Conservation (phyloP, 2,329 filamentous ascomycete species). For the Trichoderma oligosporum region DNA sequence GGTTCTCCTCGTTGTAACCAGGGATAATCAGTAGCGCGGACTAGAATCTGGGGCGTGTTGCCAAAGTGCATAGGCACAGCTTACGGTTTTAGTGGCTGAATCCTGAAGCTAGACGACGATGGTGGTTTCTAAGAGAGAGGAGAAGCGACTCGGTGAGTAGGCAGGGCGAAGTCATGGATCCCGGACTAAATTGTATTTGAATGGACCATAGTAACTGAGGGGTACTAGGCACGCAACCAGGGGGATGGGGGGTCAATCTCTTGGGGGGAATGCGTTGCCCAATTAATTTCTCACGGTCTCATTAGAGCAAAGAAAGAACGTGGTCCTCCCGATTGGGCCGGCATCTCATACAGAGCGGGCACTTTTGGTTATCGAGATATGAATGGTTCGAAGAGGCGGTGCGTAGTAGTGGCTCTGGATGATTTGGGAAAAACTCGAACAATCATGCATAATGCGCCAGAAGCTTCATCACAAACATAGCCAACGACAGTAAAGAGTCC, state of each 20-base stretch:
- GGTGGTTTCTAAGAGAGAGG: constrained; percentile 36
- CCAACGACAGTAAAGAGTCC: neutral
- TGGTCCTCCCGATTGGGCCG: constrained; percentile 24
- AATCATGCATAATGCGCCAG: neutral
- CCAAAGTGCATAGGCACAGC: constrained; percentile 24
- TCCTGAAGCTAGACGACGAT: constrained; percentile 28
- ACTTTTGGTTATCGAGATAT: neutral
- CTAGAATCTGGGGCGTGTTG: constrained; percentile 25
- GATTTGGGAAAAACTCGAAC: constrained; percentile 2
- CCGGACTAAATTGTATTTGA: constrained; percentile 36
- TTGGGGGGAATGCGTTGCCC: constrained; percentile 18
- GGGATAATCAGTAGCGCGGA: constrained; percentile 26
- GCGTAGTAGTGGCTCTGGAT: neutral
- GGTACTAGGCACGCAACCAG: constrained; percentile 28
- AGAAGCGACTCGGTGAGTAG: constrained; percentile 42
- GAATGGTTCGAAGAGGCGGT: neutral
- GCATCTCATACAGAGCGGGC: constrained; percentile 14
- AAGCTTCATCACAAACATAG: neutral
- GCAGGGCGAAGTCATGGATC: constrained; percentile 33
- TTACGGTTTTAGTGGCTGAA: constrained; percentile 18
- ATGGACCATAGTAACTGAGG: constrained; percentile 38
- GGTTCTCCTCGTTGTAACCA: constrained; percentile 18
- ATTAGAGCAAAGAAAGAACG: constrained; percentile 19
- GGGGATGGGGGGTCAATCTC: constrained; percentile 14
- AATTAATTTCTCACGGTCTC: constrained; percentile 16